Conservation (phyloP, 108 stramenopile genomes). For the Fragilariopsis cylindrus region DNA sequence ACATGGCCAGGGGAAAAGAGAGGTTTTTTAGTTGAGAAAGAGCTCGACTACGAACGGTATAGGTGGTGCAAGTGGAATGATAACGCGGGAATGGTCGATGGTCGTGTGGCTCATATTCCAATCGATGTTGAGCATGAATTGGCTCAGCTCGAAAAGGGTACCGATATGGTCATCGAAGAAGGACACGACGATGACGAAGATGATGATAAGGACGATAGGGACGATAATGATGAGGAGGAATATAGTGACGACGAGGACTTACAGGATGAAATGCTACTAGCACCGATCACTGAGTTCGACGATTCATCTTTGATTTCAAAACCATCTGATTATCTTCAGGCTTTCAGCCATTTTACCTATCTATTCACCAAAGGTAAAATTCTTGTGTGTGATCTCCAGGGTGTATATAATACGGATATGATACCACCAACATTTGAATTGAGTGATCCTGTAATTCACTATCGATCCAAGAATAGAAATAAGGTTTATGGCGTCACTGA, state of each 20-base stretch:
- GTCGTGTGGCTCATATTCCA: slow-evolving; percentile 11
- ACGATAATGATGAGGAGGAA: not conserved
- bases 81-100: slow-evolving; percentile 46
- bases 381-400: slow-evolving; percentile 63
- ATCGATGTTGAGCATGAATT: slow-evolving; percentile 26
- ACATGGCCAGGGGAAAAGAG: slow-evolving; percentile 29
- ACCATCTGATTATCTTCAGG: slow-evolving; percentile 57
- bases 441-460: slow-evolving; percentile 69
- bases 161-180: slow-evolving; percentile 24
- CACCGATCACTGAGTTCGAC: not conserved
- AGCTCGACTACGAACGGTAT: slow-evolving; percentile 47
- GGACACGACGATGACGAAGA: slow-evolving; percentile 48
- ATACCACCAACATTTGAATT: slow-evolving; percentile 56
- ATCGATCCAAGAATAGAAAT: slow-evolving; percentile 34
- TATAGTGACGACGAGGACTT: not conserved
- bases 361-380: slow-evolving; percentile 41
- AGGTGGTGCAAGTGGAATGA: slow-evolving; percentile 63
- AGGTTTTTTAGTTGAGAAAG: slow-evolving; percentile 61
- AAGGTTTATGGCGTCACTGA: slow-evolving; percentile 55
- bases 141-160: slow-evolving; percentile 6
- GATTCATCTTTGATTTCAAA: slow-evolving; percentile 6
- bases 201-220: not conserved
- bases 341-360: slow-evolving; percentile 60
- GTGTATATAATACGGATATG: slow-evolving; percentile 54
- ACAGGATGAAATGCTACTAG: not conserved